A percentile compares a stretch with the other conserved stretches of the same genome.
Evolutionary conservation across 306 rosid species (phyloP).

Genomic region (Sechiopsis laciniata): DNA sequence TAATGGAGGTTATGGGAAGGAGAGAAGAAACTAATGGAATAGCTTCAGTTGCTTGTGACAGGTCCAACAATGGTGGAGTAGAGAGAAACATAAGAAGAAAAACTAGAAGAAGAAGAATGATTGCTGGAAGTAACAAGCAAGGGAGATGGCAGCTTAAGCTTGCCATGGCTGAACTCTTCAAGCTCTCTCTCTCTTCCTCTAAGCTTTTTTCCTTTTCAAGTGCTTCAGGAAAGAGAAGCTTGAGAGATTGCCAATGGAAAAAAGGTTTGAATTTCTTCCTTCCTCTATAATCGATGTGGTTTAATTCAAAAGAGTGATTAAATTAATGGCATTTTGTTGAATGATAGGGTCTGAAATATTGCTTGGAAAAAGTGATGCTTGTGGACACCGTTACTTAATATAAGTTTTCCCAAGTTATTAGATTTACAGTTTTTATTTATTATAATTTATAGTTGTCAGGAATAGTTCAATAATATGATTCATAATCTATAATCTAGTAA

Average conservation of each 20-base stretch:
- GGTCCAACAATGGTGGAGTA: constrained; percentile 14
- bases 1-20: background rate
- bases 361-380: constrained; percentile 21
- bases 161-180: constrained; percentile 20
- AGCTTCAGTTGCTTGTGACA: constrained; percentile 20
- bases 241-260: background rate
- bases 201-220: background rate
- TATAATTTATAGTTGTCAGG: background rate
- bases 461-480: too few relatives aligned
- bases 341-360: background rate
- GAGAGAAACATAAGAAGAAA: background rate
- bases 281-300: constrained; percentile 11
- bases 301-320: background rate
- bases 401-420: background rate
- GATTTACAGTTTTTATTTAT: background rate
- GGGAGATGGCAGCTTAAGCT: background rate
- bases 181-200: background rate
- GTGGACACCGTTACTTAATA: background rate
- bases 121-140: constrained; percentile 13
- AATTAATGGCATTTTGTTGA: constrained; percentile 5
- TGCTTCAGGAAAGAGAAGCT: background rate
- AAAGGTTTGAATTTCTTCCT: background rate
- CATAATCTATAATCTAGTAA: too few relatives aligned
- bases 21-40: background rate
- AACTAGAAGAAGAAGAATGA: constrained; percentile 4